Base-by-base conservation (phyloP, 2,329 filamentous ascomycete genomes). In the Fusarium vanettenii region DNA sequence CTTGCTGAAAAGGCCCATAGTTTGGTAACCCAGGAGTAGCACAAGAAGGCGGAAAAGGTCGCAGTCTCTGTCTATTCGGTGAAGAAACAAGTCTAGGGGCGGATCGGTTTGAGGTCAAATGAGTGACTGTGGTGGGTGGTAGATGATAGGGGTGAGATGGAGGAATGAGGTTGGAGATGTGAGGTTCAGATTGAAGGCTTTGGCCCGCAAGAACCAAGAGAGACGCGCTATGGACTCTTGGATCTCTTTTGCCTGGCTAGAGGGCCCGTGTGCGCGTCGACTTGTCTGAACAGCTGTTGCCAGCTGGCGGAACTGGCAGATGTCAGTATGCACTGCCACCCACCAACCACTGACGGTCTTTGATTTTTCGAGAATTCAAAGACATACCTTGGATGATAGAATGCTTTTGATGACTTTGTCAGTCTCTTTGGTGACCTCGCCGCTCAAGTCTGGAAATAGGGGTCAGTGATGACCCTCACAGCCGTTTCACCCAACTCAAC, bases 1-100 rank as follows among this genome's bases (percentile, higher is more conserved):
- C 56, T 68, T 74, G 56, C 64, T 71, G 16, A 76, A 66, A 50
- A 71, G 65, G n/a, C 72, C 75, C 79, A 80, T 80, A 50, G 35
- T 68, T 29, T 35, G 50, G 25, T 29, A 55, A 37, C 64, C 52
- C 22, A 37, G 10, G 43, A 29, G 64, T 13, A 52, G 18, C 37
- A 48, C 43, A 13, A 20, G 22, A 27, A 18, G 14, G 22, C 14
- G 22, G 13, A 18, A 25, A 16, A 22, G 2, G 13, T 25, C 4
- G 27, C 8, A 31, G 41, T 41, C 27, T 64, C 22, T 5, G 4
- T 59, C 13, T 37, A 45, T 64, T 16, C 22, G 9, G 31, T 29
- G 16, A 16, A 56, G 31, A 25, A 55, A 55, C 48, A 62, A 14
- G 20, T 50, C 63, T 56, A 35, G 39, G 20, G 18, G n/a, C 29